Percentiles rank a stretch among this genome's conserved stretches.
Evolutionary conservation across 257 asterid species (phyloP).

Genomic region (Solanum virginianum): DNA sequence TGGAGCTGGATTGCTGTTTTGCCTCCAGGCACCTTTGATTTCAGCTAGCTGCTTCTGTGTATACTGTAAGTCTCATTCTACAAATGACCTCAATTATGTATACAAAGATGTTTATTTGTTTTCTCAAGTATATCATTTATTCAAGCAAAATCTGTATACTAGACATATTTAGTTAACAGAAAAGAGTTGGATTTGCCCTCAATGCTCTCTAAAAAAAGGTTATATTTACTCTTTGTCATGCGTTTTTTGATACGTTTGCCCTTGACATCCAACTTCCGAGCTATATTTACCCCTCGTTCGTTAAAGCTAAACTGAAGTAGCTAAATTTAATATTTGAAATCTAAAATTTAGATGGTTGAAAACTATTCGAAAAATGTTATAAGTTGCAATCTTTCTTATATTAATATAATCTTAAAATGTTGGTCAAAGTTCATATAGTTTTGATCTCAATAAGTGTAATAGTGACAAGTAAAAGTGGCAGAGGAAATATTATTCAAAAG

Average conservation of each 20-base stretch:
- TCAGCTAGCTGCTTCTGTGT: not conserved
- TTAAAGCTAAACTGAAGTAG: too few relatives aligned
- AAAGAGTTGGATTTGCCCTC: not conserved
- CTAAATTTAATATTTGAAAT: too few relatives aligned
- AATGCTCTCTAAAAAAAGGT: not conserved
- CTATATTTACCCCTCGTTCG: not conserved
- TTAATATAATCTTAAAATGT: too few relatives aligned
- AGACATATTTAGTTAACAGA: not conserved
- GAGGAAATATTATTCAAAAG: not conserved
- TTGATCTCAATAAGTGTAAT: too few relatives aligned
- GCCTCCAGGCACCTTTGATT: not conserved
- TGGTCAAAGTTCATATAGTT: too few relatives aligned
- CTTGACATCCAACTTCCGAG: not conserved
- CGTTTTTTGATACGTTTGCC: not conserved
- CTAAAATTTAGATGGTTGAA: too few relatives aligned
- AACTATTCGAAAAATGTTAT: too few relatives aligned
- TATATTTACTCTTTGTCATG: not conserved
- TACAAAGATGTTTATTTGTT: not conserved
- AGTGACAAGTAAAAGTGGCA: too few relatives aligned
- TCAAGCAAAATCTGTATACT: not conserved
- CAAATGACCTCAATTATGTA: not conserved
- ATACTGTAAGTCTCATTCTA: not conserved
- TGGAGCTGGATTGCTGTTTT: not conserved
- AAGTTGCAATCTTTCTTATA: too few relatives aligned
- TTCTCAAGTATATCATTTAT: not conserved